Conservation (phyloP, 345 rosid species). For the Ceriops decandra region DNA sequence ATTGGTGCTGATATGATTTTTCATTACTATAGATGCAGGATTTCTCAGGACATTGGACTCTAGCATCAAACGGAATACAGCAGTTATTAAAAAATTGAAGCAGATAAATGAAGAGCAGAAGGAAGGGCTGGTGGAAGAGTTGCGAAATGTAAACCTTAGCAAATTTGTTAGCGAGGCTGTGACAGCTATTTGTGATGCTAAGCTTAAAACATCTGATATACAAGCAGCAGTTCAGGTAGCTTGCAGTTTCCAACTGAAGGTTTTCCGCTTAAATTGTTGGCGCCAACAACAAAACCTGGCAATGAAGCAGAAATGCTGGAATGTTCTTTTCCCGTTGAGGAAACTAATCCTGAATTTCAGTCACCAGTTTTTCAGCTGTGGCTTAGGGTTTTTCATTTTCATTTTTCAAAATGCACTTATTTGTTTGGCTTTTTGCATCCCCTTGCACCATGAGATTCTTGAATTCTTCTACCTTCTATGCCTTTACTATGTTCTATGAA, state of each 20-base stretch:
- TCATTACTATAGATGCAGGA: slow-evolving; percentile 53
- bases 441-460: neutral
- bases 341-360: no score
- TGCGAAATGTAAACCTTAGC: slow-evolving; percentile 75
- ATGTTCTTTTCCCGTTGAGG: no score
- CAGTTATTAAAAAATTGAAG: slow-evolving; percentile 88
- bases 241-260: slow-evolving; percentile 14
- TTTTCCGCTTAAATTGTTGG: neutral
- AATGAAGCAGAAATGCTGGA: no score
- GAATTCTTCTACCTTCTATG: neutral
- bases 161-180: slow-evolving; percentile 97
- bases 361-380: neutral
- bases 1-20: slow-evolving; percentile 7
- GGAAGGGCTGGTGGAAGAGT: slow-evolving; percentile 87
- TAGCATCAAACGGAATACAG: slow-evolving; percentile 89
- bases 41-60: slow-evolving; percentile 92
- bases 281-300: neutral
- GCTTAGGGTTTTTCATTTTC: neutral
- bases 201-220: slow-evolving; percentile 83
- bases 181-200: slow-evolving; percentile 91
- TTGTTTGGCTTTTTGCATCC: neutral
- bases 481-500: neutral
- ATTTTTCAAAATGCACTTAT: neutral
- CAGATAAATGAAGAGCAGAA: slow-evolving; percentile 91
- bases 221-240: slow-evolving; percentile 92